phyloP scores from a whole-genome alignment of 2,329 filamentous ascomycete species.

The Pseudogymnoascus sp. region DNA sequence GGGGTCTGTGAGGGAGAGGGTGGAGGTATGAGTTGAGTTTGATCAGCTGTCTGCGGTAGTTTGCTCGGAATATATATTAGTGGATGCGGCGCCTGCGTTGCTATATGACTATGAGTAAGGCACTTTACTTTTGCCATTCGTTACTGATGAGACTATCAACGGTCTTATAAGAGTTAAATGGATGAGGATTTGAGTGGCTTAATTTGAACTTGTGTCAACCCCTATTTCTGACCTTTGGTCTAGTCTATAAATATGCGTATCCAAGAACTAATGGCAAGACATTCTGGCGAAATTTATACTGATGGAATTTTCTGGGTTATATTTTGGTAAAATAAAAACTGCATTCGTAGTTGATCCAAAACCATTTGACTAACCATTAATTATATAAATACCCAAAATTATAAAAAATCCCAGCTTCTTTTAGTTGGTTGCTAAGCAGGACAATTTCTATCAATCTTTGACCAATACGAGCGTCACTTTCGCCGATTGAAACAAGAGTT shows the following conservation, averaged over 20 bases:
- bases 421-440: background rate
- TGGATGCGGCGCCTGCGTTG: background rate
- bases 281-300: background rate
- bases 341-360: background rate
- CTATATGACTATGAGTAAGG: background rate
- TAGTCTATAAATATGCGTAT: background rate
- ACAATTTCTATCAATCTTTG: background rate
- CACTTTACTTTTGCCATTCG: background rate
- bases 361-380: background rate
- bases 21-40: background rate
- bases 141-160: background rate
- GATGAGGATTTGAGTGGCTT: background rate
- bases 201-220: background rate
- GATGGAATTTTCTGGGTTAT: background rate
- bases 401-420: background rate
- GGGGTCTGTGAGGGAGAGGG: slow-evolving; percentile 1
- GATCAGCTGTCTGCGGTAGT: background rate
- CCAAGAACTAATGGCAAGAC: no score
- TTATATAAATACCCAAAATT: background rate
- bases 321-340: no score
- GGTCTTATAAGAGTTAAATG: background rate
- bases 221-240: background rate
- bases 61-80: background rate
- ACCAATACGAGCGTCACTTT: background rate
- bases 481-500: background rate